These are phyloP conservation scores for Blastocystis sp. DNA, from an alignment of 352 stramenopile genomes.

Conservation along the genomic window DNA sequence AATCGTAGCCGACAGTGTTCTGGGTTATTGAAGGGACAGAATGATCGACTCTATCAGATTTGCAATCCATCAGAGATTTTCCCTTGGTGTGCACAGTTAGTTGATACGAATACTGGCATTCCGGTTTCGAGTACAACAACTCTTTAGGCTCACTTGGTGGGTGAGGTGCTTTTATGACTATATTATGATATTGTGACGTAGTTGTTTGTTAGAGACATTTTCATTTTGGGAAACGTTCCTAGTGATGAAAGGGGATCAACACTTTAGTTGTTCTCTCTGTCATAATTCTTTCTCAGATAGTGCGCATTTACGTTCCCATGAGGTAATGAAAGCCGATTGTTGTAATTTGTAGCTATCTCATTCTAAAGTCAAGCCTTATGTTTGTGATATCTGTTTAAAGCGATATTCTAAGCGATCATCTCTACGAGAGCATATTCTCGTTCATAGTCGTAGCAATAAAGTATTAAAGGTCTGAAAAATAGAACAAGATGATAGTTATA, in stretches of 20 bases:
- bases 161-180: background rate
- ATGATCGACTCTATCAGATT: constrained; percentile 30
- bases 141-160: background rate
- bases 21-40: constrained; percentile 30
- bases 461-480: background rate
- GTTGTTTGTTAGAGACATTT: background rate
- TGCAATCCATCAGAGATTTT: constrained; percentile 31
- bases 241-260: background rate
- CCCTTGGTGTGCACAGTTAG: constrained; percentile 15
- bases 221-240: background rate
- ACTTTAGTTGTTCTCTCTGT: constrained; percentile 2
- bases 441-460: background rate
- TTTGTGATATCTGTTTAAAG: background rate
- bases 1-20: background rate
- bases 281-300: background rate
- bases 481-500: background rate
- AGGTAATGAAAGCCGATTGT: background rate
- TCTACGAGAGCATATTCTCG: background rate
- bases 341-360: background rate
- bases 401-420: background rate
- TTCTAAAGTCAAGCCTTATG: constrained; percentile 3
- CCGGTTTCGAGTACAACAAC: background rate
- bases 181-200: background rate
- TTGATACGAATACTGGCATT: constrained; percentile 31
- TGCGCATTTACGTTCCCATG: constrained; percentile 8